Base-by-base conservation (phyloP, 176 grass and related monocot genomes). In the Zoysia pacifica region DNA sequence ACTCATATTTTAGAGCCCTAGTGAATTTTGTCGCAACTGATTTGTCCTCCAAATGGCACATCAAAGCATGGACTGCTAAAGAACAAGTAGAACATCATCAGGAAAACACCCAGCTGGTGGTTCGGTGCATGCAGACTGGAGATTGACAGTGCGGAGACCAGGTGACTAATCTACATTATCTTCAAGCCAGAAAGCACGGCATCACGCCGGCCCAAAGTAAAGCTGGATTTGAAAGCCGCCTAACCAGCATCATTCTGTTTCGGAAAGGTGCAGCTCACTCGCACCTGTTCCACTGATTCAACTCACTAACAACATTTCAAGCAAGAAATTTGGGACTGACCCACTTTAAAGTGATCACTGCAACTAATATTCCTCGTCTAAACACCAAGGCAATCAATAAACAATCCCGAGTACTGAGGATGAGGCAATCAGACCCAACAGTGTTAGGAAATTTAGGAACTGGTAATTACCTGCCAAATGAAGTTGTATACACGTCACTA, bases 211-310 rank as follows among this genome's bases (percentile, higher is more conserved):
- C 53, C 62, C 51, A 79, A 79, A 28, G 28, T 28, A 28, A 28
- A 73, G 64, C 61, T 74, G 86, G 59, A 18, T 2, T 73, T 77
- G 36, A 35, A 77, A 89, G 78, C 45, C 49, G 81, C 66, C 82
- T 77, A 78, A 73, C 38, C 19, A 15, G 72, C 19, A 77, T 86
- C 79, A 68, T 79, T 86, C 13, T 74, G 39, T 6, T 67, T 51
- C 9, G 68, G 61, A 86, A 86, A 89, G 28, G 2, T 37, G 14
- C 75, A 51, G 28, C 28, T 28, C 28, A 38, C 13, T 53, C 52
- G 68, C 40, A 69, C 73, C 87, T 69, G 79, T 86, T 68, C 83
- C 87, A 86, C 53, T 62, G 67, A 82, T 77, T 71, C 53, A 63
- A 36, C 67, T 70, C 73, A 78, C 51, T 67, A 60, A 18, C 62